These are phyloP conservation scores for Agarophyton chilense DNA, from an alignment of 23 red algal species.

Conservation along the genomic window DNA sequence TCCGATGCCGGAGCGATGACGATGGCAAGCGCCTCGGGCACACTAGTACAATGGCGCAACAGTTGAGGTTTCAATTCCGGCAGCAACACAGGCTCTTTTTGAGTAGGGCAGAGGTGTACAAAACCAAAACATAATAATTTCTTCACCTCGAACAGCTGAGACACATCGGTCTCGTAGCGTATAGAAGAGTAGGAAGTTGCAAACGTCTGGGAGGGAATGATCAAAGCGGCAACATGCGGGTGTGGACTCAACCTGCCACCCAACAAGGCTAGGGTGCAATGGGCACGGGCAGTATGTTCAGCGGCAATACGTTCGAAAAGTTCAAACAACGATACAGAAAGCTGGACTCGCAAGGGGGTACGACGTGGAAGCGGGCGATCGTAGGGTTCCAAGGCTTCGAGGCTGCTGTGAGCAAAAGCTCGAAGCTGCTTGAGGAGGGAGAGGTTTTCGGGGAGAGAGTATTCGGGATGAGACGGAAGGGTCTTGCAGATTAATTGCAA, in stretches of 20 bases:
- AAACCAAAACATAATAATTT: constrained; percentile 29
- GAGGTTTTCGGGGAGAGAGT: constrained; percentile 45
- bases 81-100: background rate
- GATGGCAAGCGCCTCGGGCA: constrained; percentile 33
- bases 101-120: constrained; percentile 30
- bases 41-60: background rate
- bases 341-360: background rate
- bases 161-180: constrained; percentile 42
- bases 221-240: constrained; percentile 11
- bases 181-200: background rate
- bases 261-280: constrained; percentile 12
- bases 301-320: constrained; percentile 62
- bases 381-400: constrained; percentile 7
- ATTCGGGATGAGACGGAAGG: constrained; percentile 58
- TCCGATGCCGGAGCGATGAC: constrained; percentile 31
- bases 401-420: constrained; percentile 5
- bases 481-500: constrained; percentile 71
- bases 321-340: constrained; percentile 4
- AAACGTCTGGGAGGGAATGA: constrained; percentile 54
- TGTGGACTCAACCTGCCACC: background rate
- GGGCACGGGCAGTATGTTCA: background rate
- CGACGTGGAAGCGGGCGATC: background rate
- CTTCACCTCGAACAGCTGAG: constrained; percentile 52
- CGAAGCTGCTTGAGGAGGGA: constrained; percentile 17
- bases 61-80: background rate